phyloP scores from a whole-genome alignment of 257 asterid genomes.

The Solanum commersonii region DNA sequence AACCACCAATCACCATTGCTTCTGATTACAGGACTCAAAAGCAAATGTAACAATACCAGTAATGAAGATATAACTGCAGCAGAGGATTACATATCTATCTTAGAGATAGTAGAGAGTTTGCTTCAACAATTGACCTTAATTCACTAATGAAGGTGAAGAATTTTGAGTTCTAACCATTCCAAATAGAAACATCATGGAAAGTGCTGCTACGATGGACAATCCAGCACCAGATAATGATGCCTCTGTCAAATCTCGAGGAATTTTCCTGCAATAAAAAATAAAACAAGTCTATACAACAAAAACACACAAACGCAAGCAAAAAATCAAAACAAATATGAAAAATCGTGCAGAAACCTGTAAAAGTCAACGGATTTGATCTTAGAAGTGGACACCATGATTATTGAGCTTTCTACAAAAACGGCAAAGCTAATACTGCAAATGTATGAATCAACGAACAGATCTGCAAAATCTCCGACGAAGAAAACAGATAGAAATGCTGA shows the following conservation, averaged over 20 bases:
- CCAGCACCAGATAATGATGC: constrained; percentile 96
- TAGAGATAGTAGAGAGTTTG: not conserved
- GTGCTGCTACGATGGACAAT: constrained; percentile 74
- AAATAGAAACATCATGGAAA: constrained; percentile 70
- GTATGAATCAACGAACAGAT: constrained; percentile 7
- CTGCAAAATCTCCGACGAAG: not conserved
- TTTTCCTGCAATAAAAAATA: constrained; percentile 56
- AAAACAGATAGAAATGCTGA: not conserved
- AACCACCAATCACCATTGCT: not conserved
- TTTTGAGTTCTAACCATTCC: constrained; percentile 68
- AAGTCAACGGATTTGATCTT: constrained; percentile 61
- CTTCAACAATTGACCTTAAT: not conserved
- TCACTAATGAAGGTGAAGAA: not conserved
- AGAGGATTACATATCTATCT: not conserved
- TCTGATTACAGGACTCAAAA: not conserved
- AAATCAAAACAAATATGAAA: too few relatives aligned
- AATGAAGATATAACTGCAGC: not conserved
- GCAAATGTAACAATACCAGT: not conserved
- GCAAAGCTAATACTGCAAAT: not conserved
- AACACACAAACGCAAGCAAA: not conserved
- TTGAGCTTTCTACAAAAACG: not conserved
- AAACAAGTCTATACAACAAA: not conserved
- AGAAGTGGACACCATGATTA: constrained; percentile 35
- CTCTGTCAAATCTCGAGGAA: constrained; percentile 81
- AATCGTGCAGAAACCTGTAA: constrained; percentile 28